Conservation (phyloP, 1,139 yeast species). For the Pichia terricola region DNA sequence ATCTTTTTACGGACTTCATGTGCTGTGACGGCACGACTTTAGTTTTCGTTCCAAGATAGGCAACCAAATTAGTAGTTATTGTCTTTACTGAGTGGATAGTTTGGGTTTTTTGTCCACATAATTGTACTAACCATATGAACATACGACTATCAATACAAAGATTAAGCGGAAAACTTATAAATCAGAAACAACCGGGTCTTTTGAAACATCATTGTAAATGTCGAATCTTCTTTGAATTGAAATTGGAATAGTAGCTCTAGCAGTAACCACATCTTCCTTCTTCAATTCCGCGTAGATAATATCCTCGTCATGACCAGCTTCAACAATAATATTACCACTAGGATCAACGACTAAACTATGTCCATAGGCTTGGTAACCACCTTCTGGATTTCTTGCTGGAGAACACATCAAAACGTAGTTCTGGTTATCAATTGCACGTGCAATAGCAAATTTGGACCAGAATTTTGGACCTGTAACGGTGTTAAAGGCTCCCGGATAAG, state of each 20-base stretch:
- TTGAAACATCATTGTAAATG: constrained; percentile 61
- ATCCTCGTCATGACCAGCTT: constrained; percentile 81
- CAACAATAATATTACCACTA: constrained; percentile 65
- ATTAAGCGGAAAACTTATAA: constrained; percentile 6
- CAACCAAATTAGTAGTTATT: no score
- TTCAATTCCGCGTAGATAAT: constrained; percentile 74
- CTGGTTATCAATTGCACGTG: constrained; percentile 88
- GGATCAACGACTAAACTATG: constrained; percentile 88
- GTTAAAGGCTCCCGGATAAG: constrained; percentile 93
- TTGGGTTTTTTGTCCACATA: no score
- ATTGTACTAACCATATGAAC: no score
- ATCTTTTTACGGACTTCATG: no score
- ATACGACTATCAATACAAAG: no score
- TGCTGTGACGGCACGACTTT: no score
- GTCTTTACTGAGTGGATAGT: no score
- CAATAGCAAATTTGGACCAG: constrained; percentile 80
- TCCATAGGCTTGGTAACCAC: constrained; percentile 85
- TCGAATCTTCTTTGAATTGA: constrained; percentile 77
- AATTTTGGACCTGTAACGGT: constrained; percentile 93
- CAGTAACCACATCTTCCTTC: constrained; percentile 47
- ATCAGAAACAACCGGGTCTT: constrained; percentile 15
- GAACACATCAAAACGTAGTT: constrained; percentile 72
- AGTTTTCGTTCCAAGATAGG: no score
- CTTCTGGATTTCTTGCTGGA: constrained; percentile 74
- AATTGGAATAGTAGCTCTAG: constrained; percentile 71